Percentiles rank a stretch among this genome's conserved stretches.
These are phyloP conservation scores for Mycena epipterygia DNA, from an alignment of 768 basidiomycete species.

Conservation along the genomic window DNA sequence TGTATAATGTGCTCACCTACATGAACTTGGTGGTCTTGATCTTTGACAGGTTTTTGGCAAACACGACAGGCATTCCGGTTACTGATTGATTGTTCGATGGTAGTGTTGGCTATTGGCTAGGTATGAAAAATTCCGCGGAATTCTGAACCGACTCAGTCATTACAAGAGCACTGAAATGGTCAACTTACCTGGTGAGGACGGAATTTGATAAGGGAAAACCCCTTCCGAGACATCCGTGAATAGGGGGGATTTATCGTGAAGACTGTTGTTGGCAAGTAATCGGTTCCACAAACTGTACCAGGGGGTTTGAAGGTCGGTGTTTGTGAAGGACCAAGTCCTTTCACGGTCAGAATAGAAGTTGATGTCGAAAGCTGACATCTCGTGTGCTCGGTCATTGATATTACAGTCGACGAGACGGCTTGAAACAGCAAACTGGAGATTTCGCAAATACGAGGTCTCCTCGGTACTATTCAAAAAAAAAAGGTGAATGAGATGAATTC, in stretches of 20 bases:
- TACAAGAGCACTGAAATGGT: neutral
- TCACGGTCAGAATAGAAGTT: neutral
- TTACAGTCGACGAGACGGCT: neutral
- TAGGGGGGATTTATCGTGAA: conserved; percentile 9
- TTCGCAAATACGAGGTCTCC: neutral
- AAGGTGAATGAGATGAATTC: too few species aligned
- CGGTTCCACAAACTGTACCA: neutral
- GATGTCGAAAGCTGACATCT: neutral
- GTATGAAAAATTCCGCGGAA: neutral
- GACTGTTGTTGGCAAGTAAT: neutral
- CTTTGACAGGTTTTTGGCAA: neutral
- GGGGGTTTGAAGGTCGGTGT: neutral
- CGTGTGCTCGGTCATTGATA: neutral
- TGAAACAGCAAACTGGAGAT: neutral
- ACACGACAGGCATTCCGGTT: neutral
- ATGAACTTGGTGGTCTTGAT: neutral
- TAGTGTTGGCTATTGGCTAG: neutral
- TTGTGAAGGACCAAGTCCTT: conserved; percentile 5
- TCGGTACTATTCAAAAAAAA: neutral
- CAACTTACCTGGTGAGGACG: neutral
- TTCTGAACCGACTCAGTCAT: neutral
- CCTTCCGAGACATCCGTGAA: conserved; percentile 8
- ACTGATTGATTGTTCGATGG: neutral
- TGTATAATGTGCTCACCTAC: conserved; percentile 7
- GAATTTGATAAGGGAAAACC: neutral